These are phyloP conservation scores for Nicotiana rustica DNA, from an alignment of 305 asterid genomes.

Conservation along the genomic window DNA sequence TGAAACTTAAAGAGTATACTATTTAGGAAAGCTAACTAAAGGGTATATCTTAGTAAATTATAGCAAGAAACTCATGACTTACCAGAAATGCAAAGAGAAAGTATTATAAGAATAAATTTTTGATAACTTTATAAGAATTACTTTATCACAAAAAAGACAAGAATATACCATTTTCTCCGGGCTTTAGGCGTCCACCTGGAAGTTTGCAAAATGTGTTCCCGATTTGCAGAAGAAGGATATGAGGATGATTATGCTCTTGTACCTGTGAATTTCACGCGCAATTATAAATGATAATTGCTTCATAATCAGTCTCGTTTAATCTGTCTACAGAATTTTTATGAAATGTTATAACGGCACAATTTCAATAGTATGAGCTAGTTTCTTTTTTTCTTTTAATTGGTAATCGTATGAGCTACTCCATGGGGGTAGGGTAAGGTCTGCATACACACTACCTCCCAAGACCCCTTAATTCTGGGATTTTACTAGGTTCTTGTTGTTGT, in stretches of 20 bases:
- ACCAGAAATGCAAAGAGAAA: slow-evolving; percentile 16
- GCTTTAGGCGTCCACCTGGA: slow-evolving; percentile 99
- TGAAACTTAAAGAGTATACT: background rate
- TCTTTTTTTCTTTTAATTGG: background rate
- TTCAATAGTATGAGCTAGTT: background rate
- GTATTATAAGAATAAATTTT: background rate
- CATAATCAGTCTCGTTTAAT: background rate
- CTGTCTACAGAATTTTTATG: background rate
- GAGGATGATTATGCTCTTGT: slow-evolving; percentile 98
- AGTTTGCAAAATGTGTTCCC: slow-evolving; percentile 97
- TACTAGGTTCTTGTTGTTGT: too few relatives aligned
- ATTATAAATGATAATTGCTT: slow-evolving; percentile 5
- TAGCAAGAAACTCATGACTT: slow-evolving; percentile 11
- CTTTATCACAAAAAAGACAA: slow-evolving; percentile 2
- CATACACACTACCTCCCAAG: too few relatives aligned
- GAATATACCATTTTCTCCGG: slow-evolving; percentile 88
- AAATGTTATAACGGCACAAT: background rate
- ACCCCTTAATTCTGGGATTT: too few relatives aligned
- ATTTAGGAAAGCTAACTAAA: background rate
- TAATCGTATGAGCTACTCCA: background rate
- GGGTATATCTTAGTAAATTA: background rate
- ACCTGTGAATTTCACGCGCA: slow-evolving; percentile 55
- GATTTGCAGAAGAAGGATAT: slow-evolving; percentile 94
- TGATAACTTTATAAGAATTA: background rate
- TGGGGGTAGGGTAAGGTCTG: too few relatives aligned